A percentile compares a stretch with the other conserved stretches of the same genome.
These are phyloP conservation scores for Aspergillus novoparasiticus DNA, from an alignment of 2,329 filamentous ascomycete species.

Conservation along the genomic window DNA sequence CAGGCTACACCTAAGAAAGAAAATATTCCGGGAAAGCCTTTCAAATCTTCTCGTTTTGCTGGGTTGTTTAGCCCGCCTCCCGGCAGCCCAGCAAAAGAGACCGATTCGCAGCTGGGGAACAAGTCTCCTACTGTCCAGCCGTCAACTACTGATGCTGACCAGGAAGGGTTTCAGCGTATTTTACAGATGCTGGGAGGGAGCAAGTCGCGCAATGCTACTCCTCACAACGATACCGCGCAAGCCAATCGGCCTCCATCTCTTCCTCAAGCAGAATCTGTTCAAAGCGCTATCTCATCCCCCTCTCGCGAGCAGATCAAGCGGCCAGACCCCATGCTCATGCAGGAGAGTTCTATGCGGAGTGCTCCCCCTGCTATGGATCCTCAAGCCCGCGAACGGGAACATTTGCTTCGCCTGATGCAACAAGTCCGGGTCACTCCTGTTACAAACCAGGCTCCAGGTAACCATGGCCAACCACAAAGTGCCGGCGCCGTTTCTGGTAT, in stretches of 20 bases:
- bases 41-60: constrained; percentile 81
- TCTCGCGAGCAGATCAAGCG: constrained; percentile 31
- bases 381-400: constrained; percentile 69
- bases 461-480: constrained; percentile 31
- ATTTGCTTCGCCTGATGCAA: constrained; percentile 83
- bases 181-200: constrained; percentile 74
- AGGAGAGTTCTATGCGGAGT: constrained; percentile 26
- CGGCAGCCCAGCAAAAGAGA: constrained; percentile 54
- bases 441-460: constrained; percentile 26
- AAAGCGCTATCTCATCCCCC: constrained; percentile 35
- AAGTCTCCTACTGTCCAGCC: constrained; percentile 33
- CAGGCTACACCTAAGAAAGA: constrained; percentile 46
- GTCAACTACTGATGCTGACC: constrained; percentile 64
- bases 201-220: constrained; percentile 48
- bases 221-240: constrained; percentile 42
- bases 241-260: constrained; percentile 33
- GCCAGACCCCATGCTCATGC: constrained; percentile 35
- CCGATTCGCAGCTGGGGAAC: constrained; percentile 28
- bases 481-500: constrained; percentile 35
- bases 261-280: constrained; percentile 33
- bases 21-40: constrained; percentile 52
- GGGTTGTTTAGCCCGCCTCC: constrained; percentile 69
- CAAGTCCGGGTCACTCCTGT: constrained; percentile 46
- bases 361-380: constrained; percentile 35
- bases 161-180: constrained; percentile 81